phyloP scores from a whole-genome alignment of 768 basidiomycete genomes.

The Tricholoma terreum region DNA sequence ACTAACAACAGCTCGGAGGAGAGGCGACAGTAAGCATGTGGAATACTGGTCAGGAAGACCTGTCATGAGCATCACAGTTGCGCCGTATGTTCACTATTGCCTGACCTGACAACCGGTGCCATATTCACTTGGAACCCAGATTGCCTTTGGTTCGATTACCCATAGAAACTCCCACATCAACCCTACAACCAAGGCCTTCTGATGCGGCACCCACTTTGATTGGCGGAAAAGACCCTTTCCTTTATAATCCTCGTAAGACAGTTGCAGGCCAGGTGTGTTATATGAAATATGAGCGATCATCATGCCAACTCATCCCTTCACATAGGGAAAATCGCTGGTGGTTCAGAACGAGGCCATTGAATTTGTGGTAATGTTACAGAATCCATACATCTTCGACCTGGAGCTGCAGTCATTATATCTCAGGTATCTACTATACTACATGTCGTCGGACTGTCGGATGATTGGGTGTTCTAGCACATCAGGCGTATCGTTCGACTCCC shows the following conservation, averaged over 20 bases:
- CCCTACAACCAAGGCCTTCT: conserved; percentile 40
- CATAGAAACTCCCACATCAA: conserved; percentile 64
- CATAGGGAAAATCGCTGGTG: conserved; percentile 57
- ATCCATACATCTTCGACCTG: conserved; percentile 90
- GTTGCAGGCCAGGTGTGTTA: conserved; percentile 52
- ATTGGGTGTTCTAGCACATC: conserved; percentile 56
- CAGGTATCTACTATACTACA: conserved; percentile 49
- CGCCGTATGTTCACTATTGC: conserved; percentile 51
- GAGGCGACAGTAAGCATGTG: conserved; percentile 68
- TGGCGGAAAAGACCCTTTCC: conserved; percentile 73
- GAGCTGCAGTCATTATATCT: conserved; percentile 80
- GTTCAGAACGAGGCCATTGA: conserved; percentile 85
- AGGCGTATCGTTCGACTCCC: conserved; percentile 71
- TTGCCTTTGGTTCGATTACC: conserved; percentile 69
- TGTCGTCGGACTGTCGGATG: conserved; percentile 7
- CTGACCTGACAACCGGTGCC: conserved; percentile 6
- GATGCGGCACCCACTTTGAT: conserved; percentile 48
- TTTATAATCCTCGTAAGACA: conserved; percentile 85
- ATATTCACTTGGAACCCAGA: conserved; percentile 35
- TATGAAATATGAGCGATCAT: not conserved
- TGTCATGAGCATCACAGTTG: conserved; percentile 72
- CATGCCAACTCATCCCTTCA: conserved; percentile 1
- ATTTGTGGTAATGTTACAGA: conserved; percentile 79
- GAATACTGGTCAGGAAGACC: conserved; percentile 89
- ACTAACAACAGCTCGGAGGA: conserved; percentile 66